A percentile compares a stretch with the other conserved stretches of the same genome.
Evolutionary conservation across 2,329 filamentous ascomycete genomes (phyloP).

Genomic region (Fusarium longipes): DNA sequence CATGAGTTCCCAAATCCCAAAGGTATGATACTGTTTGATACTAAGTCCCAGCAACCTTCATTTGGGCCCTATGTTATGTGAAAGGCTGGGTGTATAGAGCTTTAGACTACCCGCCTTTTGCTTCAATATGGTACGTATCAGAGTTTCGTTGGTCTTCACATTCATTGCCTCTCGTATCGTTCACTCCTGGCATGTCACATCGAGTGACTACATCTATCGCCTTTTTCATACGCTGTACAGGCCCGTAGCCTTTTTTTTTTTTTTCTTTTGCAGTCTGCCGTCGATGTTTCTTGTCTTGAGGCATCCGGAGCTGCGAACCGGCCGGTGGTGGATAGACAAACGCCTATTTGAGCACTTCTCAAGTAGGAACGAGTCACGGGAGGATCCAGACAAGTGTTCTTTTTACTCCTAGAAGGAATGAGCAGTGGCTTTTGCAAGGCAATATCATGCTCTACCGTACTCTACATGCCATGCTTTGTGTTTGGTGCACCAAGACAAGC

Average conservation of each 20-base stretch:
- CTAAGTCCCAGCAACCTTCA: neutral
- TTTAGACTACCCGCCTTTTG: neutral
- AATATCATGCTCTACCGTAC: slow-evolving; percentile 23
- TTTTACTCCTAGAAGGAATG: slow-evolving; percentile 27
- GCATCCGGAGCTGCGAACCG: neutral
- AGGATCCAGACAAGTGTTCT: slow-evolving; percentile 28
- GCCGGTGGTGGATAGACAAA: slow-evolving; percentile 9
- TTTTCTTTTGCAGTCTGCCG: neutral
- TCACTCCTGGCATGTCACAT: neutral
- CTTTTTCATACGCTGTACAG: neutral
- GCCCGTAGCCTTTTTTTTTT: neutral
- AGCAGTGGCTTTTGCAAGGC: slow-evolving; percentile 23
- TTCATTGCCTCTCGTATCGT: neutral
- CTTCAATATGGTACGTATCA: slow-evolving; percentile 26
- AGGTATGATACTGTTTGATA: slow-evolving; percentile 39
- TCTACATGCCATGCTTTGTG: slow-evolving; percentile 23
- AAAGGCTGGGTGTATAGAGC: neutral
- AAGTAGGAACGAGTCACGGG: neutral
- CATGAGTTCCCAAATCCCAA: slow-evolving; percentile 51
- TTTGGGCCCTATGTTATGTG: slow-evolving; percentile 1
- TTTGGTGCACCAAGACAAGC: slow-evolving; percentile 20
- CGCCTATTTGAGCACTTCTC: slow-evolving; percentile 13
- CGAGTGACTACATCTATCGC: neutral
- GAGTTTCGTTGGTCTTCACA: neutral
- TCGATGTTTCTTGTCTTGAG: neutral